Base-by-base conservation (phyloP, 192 early-diverging fungal genomes). In the Podila epigama region DNA sequence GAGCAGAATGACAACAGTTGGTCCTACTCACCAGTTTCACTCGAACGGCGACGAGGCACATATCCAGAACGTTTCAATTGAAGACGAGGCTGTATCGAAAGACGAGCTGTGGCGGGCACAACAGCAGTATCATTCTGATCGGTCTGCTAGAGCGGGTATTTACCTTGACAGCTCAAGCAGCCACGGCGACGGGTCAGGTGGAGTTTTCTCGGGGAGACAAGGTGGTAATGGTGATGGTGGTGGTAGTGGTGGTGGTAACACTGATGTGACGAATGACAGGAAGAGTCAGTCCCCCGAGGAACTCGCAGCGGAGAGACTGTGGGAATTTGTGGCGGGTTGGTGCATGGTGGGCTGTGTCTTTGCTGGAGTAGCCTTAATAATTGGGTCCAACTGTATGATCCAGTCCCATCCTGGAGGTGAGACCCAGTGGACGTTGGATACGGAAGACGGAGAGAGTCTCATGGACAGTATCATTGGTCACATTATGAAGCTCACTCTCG, bases 251-350 rank as follows among this genome's bases (percentile, higher is more conserved):
- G 51, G 52, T 9, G 18, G n/a, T 32, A 3, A 8, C n/a, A 56
- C 33, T 22, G 13, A 51, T 10, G n/a, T n/a, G n/a, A n/a, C n/a
- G n/a, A n/a, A n/a, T n/a, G n/a, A n/a, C n/a, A n/a, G n/a, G n/a
- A 34, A 42, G 29, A 9, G 57, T 15, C 44, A 22, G 7, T 7
- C 61, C 16, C 16, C 48, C 3, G 63, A 66, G 4, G 65, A 63
- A 4, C 11, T 54, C 6, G 56, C 39, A 11, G 56, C 33, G 6
- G 72, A 75, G 51, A 52, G 39, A 18, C 48, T 75, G 2, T 75
- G 72, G 65, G 70, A 75, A 12, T 75, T 66, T 37, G 41, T 66
- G 13, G 70, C 58, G 4, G 72, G 65, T 5, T 75, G 72, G 72
- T 75, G 72, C 31, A 41, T 75, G 9, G 36, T 68, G 2, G 65